Evolutionary conservation across 2,329 filamentous ascomycete genomes (phyloP).

Genomic region (Geosmithia morbida): DNA sequence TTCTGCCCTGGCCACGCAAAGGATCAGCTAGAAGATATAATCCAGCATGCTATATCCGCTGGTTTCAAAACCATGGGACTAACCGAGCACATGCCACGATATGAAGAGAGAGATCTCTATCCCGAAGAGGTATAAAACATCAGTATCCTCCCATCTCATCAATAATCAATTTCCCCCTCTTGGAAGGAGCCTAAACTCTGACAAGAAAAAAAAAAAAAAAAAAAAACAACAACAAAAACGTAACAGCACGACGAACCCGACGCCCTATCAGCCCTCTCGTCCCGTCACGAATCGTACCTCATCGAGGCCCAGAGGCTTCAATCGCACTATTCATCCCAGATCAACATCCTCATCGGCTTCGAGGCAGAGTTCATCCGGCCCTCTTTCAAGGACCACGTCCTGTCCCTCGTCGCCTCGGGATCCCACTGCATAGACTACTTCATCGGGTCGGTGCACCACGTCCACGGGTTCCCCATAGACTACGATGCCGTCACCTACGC

Average conservation of each 20-base stretch:
- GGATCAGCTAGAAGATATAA: slow-evolving; percentile 69
- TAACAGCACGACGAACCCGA: slow-evolving; percentile 36
- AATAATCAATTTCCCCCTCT: too few relatives aligned
- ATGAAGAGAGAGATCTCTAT: slow-evolving; percentile 62
- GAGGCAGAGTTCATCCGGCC: slow-evolving; percentile 87
- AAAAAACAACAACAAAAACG: too few relatives aligned
- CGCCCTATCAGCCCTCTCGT: slow-evolving; percentile 30
- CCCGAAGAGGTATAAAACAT: slow-evolving; percentile 89
- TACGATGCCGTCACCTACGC: slow-evolving; percentile 58
- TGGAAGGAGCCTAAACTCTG: too few relatives aligned
- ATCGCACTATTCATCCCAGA: slow-evolving; percentile 50
- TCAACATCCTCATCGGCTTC: slow-evolving; percentile 77
- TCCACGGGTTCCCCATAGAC: slow-evolving; percentile 77
- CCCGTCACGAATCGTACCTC: slow-evolving; percentile 58
- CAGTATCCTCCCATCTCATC: too few relatives aligned
- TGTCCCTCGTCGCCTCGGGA: slow-evolving; percentile 36
- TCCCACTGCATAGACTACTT: slow-evolving; percentile 70
- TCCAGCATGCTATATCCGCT: slow-evolving; percentile 62
- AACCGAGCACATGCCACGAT: slow-evolving; percentile 90
- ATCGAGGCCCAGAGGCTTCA: slow-evolving; percentile 61
- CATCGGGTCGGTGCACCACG: slow-evolving; percentile 86
- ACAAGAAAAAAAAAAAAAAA: too few relatives aligned
- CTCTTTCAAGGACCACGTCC: slow-evolving; percentile 41
- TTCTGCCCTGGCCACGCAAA: slow-evolving; percentile 88
- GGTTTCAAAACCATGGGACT: slow-evolving; percentile 75